These are phyloP conservation scores for Monilinia fructigena DNA, from an alignment of 2,329 filamentous ascomycete genomes.

Conservation along the genomic window DNA sequence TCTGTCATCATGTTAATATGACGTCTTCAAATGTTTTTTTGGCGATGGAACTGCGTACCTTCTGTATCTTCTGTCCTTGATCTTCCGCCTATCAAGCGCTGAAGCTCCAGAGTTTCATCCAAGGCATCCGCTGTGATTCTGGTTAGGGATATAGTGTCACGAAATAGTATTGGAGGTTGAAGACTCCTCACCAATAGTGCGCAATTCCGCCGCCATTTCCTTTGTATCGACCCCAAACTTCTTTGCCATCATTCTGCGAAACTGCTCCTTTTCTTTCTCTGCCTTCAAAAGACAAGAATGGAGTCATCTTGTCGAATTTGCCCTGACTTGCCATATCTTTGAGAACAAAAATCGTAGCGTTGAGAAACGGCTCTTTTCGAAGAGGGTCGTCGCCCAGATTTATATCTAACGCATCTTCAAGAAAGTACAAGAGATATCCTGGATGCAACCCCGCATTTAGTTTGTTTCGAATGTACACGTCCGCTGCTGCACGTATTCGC, in stretches of 20 bases:
- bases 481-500: slow-evolving; percentile 3
- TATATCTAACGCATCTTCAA: background rate
- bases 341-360: background rate
- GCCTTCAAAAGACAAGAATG: background rate
- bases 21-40: background rate
- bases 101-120: slow-evolving; percentile 8
- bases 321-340: background rate
- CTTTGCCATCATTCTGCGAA: slow-evolving; percentile 10
- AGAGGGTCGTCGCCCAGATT: background rate
- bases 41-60: background rate
- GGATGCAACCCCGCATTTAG: background rate
- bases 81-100: slow-evolving; percentile 6
- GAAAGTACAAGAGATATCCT: background rate
- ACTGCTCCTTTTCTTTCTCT: slow-evolving; percentile 16
- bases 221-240: background rate
- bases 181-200: slow-evolving; percentile 15
- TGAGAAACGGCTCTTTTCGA: background rate
- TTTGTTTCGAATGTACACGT: slow-evolving; percentile 15
- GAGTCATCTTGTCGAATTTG: slow-evolving; percentile 1
- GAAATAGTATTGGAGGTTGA: background rate
- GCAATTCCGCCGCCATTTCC: slow-evolving; percentile 12
- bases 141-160: background rate
- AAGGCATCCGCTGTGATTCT: slow-evolving; percentile 6
- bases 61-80: background rate
- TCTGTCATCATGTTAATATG: slow-evolving; percentile 1